phyloP scores from a whole-genome alignment of 805 yeast species.

The Wickerhamomyces chaumierensis region DNA sequence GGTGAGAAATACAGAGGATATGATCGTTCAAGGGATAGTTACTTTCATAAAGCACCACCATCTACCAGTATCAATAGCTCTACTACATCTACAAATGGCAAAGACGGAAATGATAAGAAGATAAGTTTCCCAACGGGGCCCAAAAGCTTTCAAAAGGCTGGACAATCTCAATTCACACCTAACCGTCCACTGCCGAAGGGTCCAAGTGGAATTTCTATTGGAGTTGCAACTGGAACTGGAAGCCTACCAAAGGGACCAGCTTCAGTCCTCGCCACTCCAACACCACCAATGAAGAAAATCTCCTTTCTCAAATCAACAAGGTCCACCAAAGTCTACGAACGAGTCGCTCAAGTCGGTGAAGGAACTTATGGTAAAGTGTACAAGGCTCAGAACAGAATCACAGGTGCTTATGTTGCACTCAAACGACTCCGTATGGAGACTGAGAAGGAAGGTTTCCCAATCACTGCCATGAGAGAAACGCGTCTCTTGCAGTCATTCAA shows the following conservation, averaged over 20 bases:
- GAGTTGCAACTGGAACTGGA: no score
- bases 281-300: constrained; percentile 1
- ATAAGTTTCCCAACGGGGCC: no score
- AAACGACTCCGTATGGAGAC: constrained; percentile 74
- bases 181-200: constrained; percentile 1
- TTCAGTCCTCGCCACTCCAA: neutral
- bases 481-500: constrained; percentile 72
- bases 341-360: constrained; percentile 91
- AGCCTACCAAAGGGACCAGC: neutral
- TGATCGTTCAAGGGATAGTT: constrained; percentile 3
- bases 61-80: neutral
- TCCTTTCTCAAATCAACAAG: constrained; percentile 15
- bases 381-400: constrained; percentile 64
- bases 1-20: neutral
- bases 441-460: constrained; percentile 92
- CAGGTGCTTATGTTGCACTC: constrained; percentile 71
- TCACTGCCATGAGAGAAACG: constrained; percentile 89
- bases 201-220: neutral
- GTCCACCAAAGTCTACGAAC: constrained; percentile 36
- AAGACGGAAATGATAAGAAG: no score
- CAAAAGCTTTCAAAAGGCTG: no score
- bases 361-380: constrained; percentile 97
- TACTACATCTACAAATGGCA: no score
- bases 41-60: constrained; percentile 1
- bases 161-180: neutral